A percentile compares a stretch with the other conserved stretches of the same genome.
phyloP scores from a whole-genome alignment of 805 yeast genomes.

The Candida oleophila region DNA sequence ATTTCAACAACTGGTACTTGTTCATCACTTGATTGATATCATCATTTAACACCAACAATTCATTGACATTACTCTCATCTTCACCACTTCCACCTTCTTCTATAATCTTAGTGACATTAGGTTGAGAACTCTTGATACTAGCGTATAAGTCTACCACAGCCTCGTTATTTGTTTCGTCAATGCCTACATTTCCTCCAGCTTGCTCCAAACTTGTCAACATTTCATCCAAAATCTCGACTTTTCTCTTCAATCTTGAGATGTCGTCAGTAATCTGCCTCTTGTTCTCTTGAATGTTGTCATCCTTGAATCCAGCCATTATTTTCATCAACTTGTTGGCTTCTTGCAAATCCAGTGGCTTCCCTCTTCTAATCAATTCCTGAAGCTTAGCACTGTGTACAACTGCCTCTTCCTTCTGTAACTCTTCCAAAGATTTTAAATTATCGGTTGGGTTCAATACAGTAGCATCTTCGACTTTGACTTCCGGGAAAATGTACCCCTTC shows the following conservation, averaged over 20 bases:
- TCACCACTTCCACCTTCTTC: conserved; percentile 75
- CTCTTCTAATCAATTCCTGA: conserved; percentile 93
- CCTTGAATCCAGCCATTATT: conserved; percentile 96
- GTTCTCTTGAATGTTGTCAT: conserved; percentile 72
- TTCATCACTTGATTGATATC: conserved; percentile 65
- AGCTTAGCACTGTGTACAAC: conserved; percentile 91
- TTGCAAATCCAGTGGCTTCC: conserved; percentile 89
- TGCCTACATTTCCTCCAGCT: conserved; percentile 34
- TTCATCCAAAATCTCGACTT: conserved; percentile 83
- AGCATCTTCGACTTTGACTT: conserved; percentile 82
- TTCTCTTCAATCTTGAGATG: conserved; percentile 76
- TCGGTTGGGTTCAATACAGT: conserved; percentile 87
- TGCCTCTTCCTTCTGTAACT: conserved; percentile 88
- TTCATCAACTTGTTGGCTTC: conserved; percentile 98
- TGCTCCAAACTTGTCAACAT: conserved; percentile 60
- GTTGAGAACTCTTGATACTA: conserved; percentile 79
- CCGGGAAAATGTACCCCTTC: conserved; percentile 94
- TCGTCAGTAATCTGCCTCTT: conserved; percentile 81
- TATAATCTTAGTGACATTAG: conserved; percentile 80
- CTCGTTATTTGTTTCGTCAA: conserved; percentile 52
- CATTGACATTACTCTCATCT: conserved; percentile 55
- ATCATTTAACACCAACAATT: conserved; percentile 70
- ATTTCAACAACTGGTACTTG: conserved; percentile 63
- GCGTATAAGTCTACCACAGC: conserved; percentile 76
- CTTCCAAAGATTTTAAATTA: conserved; percentile 81